Evolutionary conservation across 768 basidiomycete genomes (phyloP).

Genomic region (Solioccasus polychromus): DNA sequence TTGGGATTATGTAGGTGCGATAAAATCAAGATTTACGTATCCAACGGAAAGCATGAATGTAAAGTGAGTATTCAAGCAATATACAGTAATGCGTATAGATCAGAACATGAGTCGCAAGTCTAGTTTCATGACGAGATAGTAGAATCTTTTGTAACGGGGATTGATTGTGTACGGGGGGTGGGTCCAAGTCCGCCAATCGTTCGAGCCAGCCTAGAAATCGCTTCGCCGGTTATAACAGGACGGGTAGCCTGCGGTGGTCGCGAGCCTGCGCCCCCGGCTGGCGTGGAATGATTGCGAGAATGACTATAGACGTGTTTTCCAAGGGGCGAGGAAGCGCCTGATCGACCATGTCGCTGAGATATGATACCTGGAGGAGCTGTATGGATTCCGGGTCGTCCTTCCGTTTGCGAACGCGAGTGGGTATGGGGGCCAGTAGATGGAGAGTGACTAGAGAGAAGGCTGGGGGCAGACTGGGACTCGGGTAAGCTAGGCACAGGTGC

Average conservation of each 20-base stretch:
- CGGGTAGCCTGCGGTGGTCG: conserved; percentile 47
- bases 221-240: conserved; percentile 73
- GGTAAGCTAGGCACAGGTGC: conserved; percentile 44
- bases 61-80: conserved; percentile 11
- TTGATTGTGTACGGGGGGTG: conserved; percentile 22
- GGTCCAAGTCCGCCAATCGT: conserved; percentile 48
- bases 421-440: conserved; percentile 25
- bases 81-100: conserved; percentile 12
- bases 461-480: conserved; percentile 35
- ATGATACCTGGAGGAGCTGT: conserved; percentile 21
- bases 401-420: conserved; percentile 58
- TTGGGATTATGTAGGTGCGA: no score
- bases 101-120: conserved; percentile 4
- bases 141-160: conserved; percentile 27
- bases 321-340: conserved; percentile 45
- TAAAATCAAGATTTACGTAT: conserved; percentile 14
- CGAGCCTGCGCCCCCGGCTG: conserved; percentile 37
- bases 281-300: conserved; percentile 64
- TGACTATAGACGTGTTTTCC: conserved; percentile 36
- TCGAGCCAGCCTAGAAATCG: conserved; percentile 61
- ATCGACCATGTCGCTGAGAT: conserved; percentile 37
- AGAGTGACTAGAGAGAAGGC: conserved; percentile 32
- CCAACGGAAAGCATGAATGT: conserved; percentile 17
- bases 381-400: conserved; percentile 41
- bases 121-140: conserved; percentile 22